Percentiles rank a stretch among this genome's conserved stretches.
phyloP scores from a whole-genome alignment of 768 basidiomycete species.

The Pleurotus citrinopileatus region DNA sequence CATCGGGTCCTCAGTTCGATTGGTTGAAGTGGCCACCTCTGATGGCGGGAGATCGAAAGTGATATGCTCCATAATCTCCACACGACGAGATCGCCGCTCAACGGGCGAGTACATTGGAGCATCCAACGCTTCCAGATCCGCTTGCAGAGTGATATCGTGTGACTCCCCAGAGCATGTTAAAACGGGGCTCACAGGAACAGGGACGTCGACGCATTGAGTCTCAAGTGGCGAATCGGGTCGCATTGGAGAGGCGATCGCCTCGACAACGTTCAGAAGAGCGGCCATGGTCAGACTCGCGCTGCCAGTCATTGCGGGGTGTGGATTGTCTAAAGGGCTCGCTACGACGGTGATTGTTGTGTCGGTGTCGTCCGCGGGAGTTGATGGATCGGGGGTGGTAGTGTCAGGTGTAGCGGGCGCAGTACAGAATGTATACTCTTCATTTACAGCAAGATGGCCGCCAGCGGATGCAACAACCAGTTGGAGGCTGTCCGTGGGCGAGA shows the following conservation, averaged over 20 bases:
- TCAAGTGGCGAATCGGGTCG: background rate
- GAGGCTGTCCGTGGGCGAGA: background rate
- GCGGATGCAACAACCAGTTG: background rate
- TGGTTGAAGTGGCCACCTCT: too few species aligned
- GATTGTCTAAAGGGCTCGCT: background rate
- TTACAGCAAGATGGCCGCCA: background rate
- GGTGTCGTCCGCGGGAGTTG: background rate
- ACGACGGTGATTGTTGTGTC: background rate
- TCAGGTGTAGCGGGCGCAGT: background rate
- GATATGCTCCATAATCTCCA: background rate
- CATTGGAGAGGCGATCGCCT: background rate
- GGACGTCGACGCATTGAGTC: background rate
- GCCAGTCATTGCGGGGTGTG: too few species aligned
- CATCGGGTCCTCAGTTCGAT: too few species aligned
- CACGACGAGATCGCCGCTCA: background rate
- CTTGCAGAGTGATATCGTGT: background rate
- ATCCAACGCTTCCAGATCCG: background rate
- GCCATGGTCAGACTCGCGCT: background rate
- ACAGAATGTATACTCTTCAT: background rate
- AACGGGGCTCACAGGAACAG: background rate
- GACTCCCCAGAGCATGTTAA: background rate
- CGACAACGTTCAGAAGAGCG: background rate
- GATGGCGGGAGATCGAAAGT: too few species aligned
- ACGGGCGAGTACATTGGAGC: background rate
- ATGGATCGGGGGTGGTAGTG: background rate